phyloP scores from a whole-genome alignment of 1,284 basidiomycete species.

The Moesziomyces antarcticus region DNA sequence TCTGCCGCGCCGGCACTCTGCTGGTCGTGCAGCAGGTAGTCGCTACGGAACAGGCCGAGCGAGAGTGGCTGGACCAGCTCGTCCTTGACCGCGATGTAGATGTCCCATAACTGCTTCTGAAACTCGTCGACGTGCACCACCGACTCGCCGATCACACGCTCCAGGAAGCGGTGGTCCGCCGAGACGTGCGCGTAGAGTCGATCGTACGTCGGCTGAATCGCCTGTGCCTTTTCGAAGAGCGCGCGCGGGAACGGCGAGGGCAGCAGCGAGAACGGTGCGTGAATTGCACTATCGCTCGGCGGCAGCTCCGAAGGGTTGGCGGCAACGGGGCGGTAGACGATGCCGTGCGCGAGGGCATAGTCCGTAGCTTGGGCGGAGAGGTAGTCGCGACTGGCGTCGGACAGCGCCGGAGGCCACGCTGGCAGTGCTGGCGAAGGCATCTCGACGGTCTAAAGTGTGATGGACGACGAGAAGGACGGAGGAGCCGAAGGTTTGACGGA shows the following conservation, averaged over 20 bases:
- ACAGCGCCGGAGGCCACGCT: conserved; percentile 79
- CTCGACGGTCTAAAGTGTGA: background rate
- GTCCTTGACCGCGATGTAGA: conserved; percentile 77
- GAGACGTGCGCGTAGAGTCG: conserved; percentile 85
- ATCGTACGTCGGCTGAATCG: conserved; percentile 84
- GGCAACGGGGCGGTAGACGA: conserved; percentile 79
- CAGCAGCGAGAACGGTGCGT: conserved; percentile 87
- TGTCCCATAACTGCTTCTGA: conserved; percentile 83
- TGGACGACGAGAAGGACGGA: background rate
- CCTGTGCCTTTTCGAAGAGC: conserved; percentile 77
- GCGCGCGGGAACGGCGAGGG: conserved; percentile 85
- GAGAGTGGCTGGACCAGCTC: conserved; percentile 76
- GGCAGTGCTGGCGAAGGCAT: conserved; percentile 24
- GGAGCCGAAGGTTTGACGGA: background rate
- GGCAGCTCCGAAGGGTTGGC: conserved; percentile 62
- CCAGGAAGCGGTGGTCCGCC: conserved; percentile 81
- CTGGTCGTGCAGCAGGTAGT: conserved; percentile 85
- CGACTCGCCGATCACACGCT: conserved; percentile 81
- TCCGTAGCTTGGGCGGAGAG: conserved; percentile 79
- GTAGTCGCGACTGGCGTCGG: conserved; percentile 73
- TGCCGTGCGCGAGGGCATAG: conserved; percentile 84
- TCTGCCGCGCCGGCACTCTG: background rate
- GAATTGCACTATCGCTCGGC: conserved; percentile 75
- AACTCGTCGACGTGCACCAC: conserved; percentile 88
- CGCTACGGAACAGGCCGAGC: conserved; percentile 92